Evolutionary conservation across 2,329 filamentous ascomycete species (phyloP).

Genomic region (Ophiostoma sp.): DNA sequence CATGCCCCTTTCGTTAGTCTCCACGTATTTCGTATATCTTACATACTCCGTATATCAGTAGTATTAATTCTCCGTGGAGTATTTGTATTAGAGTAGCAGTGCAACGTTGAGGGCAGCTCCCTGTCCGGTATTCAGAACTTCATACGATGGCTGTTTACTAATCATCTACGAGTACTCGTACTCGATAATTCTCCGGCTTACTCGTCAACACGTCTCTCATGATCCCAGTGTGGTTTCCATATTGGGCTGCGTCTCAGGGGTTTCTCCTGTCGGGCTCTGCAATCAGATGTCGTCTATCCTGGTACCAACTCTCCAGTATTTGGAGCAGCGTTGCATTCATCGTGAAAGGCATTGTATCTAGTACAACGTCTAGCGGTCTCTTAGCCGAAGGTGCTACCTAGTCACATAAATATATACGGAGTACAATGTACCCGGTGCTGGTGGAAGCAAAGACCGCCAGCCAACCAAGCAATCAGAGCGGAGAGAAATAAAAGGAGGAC

Average conservation of each 20-base stretch:
- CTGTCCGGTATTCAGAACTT: neutral
- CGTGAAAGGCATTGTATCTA: neutral
- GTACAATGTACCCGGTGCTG: neutral
- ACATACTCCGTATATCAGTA: neutral
- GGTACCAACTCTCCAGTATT: neutral
- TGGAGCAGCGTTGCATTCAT: neutral
- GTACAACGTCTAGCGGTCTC: too few species aligned
- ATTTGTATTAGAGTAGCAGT: neutral
- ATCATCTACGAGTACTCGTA: too few species aligned
- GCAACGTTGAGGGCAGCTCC: neutral
- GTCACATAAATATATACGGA: too few species aligned
- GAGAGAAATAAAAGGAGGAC: neutral
- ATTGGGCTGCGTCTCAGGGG: neutral
- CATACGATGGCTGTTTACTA: neutral
- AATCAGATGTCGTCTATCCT: neutral
- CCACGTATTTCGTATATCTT: neutral
- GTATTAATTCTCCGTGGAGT: neutral
- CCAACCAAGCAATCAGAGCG: neutral
- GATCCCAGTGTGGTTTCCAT: neutral
- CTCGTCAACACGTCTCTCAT: too few species aligned
- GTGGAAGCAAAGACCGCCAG: neutral
- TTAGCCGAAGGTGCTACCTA: too few species aligned
- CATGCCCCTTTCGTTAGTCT: neutral
- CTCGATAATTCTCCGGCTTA: too few species aligned
- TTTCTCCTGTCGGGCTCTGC: neutral